Evolutionary conservation across 371 early-diverging fungal genomes (phyloP), one percentile per base, ranked within the genome.

Genomic region (Fennellomyces sp.): DNA sequence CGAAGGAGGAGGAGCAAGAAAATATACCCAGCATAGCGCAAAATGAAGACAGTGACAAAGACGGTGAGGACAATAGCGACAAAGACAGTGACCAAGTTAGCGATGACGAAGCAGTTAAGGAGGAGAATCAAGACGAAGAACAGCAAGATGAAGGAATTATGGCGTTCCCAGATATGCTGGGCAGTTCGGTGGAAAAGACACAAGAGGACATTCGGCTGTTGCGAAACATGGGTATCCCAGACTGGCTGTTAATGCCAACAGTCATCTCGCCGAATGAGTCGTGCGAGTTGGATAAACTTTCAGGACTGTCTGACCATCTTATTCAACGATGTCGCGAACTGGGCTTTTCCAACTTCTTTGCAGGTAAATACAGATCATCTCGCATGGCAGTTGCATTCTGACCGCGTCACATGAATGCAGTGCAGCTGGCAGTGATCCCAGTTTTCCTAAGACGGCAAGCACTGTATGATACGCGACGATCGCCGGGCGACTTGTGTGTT

Each of bases 361-460:
- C 97, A 50, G 81, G 80, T 81, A 70, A 35, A 38, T 19, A 42
- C 25, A 2, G 5, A 2, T 17, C 7, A 41, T 28, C 2, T 1
- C 5, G 8, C 23, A 8, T 0, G 3, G n/a, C 1, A 19, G n/a
- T 23, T 13, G 11, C 13, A 38, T 38, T 3, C n/a, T n/a, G n/a
- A n/a, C n/a, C n/a, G n/a, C n/a, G n/a, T n/a, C n/a, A n/a, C n/a
- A n/a, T 30, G 12, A 12, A 31, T 36, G 5, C 61, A 61, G 97
- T 96, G 5, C 97, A 96, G 76, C 87, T 87, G 59, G 92, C 93
- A 1, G 92, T 95, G 0, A 85, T 95, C 30, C 97, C 95, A 3
- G 81, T 85, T 5, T 83, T 96, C 52, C 73, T 88, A 38, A 76
- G 82, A 65, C 70, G 81, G 35, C 78, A 78, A 31, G 73, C 81